phyloP scores from a whole-genome alignment of 2,329 filamentous ascomycete species.

The Talaromyces sp. region DNA sequence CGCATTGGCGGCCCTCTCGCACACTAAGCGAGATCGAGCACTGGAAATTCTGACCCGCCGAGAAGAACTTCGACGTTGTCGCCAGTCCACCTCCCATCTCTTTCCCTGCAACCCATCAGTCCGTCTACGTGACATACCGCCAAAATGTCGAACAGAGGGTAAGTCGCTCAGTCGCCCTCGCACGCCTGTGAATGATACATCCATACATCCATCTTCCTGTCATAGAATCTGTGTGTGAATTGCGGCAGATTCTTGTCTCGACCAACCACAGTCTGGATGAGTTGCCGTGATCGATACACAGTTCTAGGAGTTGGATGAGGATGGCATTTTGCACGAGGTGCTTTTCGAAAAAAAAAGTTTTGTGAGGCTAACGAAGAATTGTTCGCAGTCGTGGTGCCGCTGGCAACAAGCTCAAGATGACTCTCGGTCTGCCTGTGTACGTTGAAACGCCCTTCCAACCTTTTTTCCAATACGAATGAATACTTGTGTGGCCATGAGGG shows the following conservation, averaged over 20 bases:
- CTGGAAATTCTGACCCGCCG: conserved; percentile 27
- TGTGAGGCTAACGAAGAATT: conserved; percentile 10
- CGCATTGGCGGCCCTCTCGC: conserved; percentile 15
- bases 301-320: neutral
- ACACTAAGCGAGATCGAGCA: conserved; percentile 40
- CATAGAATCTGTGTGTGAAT: neutral
- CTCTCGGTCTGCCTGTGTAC: conserved; percentile 99
- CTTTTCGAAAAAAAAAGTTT: conserved; percentile 3
- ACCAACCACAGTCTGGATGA: conserved; percentile 9
- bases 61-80: conserved; percentile 20
- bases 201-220: neutral
- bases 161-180: conserved; percentile 21
- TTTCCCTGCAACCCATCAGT: conserved; percentile 28
- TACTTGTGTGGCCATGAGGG: neutral
- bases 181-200: neutral
- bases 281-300: conserved; percentile 3
- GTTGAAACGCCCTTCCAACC: conserved; percentile 37
- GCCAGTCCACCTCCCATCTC: conserved; percentile 23
- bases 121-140: conserved; percentile 35
- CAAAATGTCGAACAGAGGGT: conserved; percentile 51
- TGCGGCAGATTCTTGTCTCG: neutral
- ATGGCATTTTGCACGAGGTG: neutral
- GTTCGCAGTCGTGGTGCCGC: conserved; percentile 66
- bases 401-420: conserved; percentile 99
- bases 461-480: conserved; percentile 3